A percentile compares a stretch with the other conserved stretches of the same genome.
phyloP scores from a whole-genome alignment of 1,139 yeast species.

The Suhomyces yuchorum region DNA sequence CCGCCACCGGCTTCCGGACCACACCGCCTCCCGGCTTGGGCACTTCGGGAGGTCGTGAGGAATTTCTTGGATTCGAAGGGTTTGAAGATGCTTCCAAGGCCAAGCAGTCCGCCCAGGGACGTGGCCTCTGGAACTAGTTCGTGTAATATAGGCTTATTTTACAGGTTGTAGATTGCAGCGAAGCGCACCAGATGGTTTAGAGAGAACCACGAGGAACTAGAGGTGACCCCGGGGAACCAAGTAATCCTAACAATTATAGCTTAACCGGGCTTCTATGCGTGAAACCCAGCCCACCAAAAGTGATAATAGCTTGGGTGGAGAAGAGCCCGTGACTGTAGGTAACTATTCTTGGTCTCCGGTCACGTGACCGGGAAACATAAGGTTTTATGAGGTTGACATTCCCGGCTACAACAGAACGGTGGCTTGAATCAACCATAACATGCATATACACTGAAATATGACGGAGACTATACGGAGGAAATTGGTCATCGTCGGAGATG shows the following conservation, averaged over 20 bases:
- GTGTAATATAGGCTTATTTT: slow-evolving; percentile 1
- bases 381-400: not conserved
- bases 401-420: not conserved
- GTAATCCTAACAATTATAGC: too few species aligned
- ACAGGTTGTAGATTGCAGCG: not conserved
- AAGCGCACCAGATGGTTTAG: not conserved
- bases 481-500: slow-evolving; percentile 91
- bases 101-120: not conserved
- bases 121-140: slow-evolving; percentile 11
- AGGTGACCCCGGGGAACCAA: too few species aligned
- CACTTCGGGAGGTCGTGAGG: slow-evolving; percentile 4
- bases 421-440: not conserved
- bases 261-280: not conserved
- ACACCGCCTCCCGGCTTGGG: slow-evolving; percentile 11
- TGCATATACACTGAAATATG: slow-evolving; percentile 10
- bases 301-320: too few species aligned
- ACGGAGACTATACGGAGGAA: slow-evolving; percentile 59
- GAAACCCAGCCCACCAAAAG: too few species aligned
- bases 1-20: slow-evolving; percentile 1
- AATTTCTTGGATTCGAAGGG: slow-evolving; percentile 7
- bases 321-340: too few species aligned
- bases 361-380: not conserved
- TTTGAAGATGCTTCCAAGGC: not conserved
- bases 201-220: not conserved
- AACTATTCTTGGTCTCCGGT: not conserved